Percentiles rank a stretch among this genome's conserved stretches.
These are phyloP conservation scores for Penicilliopsis zonata DNA, from an alignment of 495 filamentous ascomycete species.

Conservation along the genomic window DNA sequence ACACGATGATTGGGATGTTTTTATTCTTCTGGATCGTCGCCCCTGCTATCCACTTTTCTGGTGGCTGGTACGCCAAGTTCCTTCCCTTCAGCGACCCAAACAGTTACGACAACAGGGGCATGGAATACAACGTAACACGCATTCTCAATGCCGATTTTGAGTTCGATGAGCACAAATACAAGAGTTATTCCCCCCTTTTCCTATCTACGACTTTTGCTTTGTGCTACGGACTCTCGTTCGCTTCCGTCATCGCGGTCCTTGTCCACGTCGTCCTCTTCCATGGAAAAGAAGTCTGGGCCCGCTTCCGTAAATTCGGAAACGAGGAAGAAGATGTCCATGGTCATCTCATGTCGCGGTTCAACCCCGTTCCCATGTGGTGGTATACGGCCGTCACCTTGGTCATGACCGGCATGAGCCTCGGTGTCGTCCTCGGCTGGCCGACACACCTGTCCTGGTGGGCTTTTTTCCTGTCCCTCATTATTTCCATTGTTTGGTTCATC, in stretches of 20 bases:
- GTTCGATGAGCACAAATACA: slow-evolving; percentile 28
- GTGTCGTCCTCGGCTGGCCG: slow-evolving; percentile 51
- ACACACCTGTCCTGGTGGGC: slow-evolving; percentile 58
- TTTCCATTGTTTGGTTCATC: slow-evolving; percentile 31
- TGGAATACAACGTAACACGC: slow-evolving; percentile 26
- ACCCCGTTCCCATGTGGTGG: slow-evolving; percentile 33
- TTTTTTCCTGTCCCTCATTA: slow-evolving; percentile 45
- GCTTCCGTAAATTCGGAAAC: slow-evolving; percentile 44
- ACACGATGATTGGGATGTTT: slow-evolving; percentile 74
- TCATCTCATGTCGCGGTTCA: slow-evolving; percentile 26
- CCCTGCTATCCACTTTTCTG: slow-evolving; percentile 59
- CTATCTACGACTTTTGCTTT: slow-evolving; percentile 35
- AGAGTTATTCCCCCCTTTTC: slow-evolving; percentile 35
- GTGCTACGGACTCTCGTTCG: slow-evolving; percentile 60
- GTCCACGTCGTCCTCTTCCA: slow-evolving; percentile 55
- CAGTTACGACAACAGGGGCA: slow-evolving; percentile 35
- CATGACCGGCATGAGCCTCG: slow-evolving; percentile 48
- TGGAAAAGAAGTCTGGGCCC: slow-evolving; percentile 47
- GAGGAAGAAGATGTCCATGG: slow-evolving; percentile 43
- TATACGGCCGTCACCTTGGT: slow-evolving; percentile 22
- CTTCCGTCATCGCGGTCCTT: slow-evolving; percentile 53
- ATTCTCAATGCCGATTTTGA: slow-evolving; percentile 28
- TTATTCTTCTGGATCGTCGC: slow-evolving; percentile 85
- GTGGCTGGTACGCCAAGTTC: slow-evolving; percentile 49
- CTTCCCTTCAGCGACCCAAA: slow-evolving; percentile 34